Evolutionary conservation across 345 rosid species (phyloP), one percentile per base, ranked within the genome.

Genomic region (Linum lewisii): DNA sequence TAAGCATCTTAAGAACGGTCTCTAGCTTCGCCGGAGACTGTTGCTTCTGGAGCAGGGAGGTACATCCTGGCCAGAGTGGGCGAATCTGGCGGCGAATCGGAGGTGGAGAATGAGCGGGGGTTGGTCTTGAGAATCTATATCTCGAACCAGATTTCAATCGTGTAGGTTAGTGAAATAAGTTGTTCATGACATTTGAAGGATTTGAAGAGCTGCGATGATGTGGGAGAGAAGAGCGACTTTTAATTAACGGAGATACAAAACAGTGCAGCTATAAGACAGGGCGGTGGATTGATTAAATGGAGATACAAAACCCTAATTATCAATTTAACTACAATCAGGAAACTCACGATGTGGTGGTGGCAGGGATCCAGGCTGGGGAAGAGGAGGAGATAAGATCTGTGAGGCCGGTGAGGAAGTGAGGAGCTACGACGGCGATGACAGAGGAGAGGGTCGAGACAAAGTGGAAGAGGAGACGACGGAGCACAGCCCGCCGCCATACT

Each of bases 181-280:
- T 0, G 24, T 61, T 76, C 84, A 81, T 80, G 47, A 69, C 73
- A 36, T 24, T 15, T 7, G 54, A 52, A 32, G 44, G n/a, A 59
- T 69, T 6, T 49, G 22, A 16, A 13, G 19, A 16, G 90, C 98
- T 51, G 78, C 59, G 15, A 79, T 82, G 25, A 88, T 92, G 70
- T 78, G 82, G 44, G 78, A 82, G 21, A 83, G 57, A 54, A 92
- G 81, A 32, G 76, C 75, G 52, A 72, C 72, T 66, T 59, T 78
- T 83, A 82, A 72, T 69, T 85, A 23, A 92, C 77, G n/a, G 79
- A 66, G 83, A 72, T 14, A 95, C 97, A 63, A 88, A 78, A 72
- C 89, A 88, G 60, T 88, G 95, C 32, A 88, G 85, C 98, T 88
- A 79, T 72, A 74, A 13, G n/a, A n/a, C n/a, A n/a, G n/a, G n/a